These are phyloP conservation scores for Penicillium ucsense DNA, from an alignment of 495 filamentous ascomycete species.

Conservation along the genomic window DNA sequence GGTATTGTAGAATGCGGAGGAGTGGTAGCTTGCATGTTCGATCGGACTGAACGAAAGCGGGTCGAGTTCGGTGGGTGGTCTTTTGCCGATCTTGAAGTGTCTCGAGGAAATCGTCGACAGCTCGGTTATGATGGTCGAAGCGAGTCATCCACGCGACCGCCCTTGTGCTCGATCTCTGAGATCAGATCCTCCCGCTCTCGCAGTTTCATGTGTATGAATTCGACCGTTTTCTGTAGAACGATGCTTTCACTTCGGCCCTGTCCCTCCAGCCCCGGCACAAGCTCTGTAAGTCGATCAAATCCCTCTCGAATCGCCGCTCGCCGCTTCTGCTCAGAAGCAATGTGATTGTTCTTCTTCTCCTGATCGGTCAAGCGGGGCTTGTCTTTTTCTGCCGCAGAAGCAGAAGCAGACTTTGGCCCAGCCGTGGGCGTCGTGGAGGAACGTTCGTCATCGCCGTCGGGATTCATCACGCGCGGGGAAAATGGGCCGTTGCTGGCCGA, in stretches of 20 bases:
- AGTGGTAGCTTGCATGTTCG: too few species aligned
- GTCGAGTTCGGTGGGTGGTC: too few species aligned
- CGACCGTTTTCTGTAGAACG: conserved; percentile 67
- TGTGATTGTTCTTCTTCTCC: conserved; percentile 88
- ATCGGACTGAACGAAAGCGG: too few species aligned
- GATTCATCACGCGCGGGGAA: conserved; percentile 17
- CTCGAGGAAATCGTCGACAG: neutral
- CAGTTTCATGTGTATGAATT: conserved; percentile 59
- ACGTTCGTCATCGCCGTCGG: conserved; percentile 27
- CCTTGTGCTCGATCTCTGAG: conserved; percentile 48
- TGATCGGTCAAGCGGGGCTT: conserved; percentile 73
- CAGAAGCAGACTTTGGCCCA: conserved; percentile 41
- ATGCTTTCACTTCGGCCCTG: conserved; percentile 78
- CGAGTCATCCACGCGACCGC: conserved; percentile 45
- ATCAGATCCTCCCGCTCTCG: conserved; percentile 53
- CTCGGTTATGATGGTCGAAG: conserved; percentile 23
- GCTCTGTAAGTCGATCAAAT: conserved; percentile 74
- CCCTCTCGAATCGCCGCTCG: conserved; percentile 75
- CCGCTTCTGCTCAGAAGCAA: conserved; percentile 82
- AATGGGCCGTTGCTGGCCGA: neutral
- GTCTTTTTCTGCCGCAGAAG: conserved; percentile 45
- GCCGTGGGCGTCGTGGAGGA: conserved; percentile 48
- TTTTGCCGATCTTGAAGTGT: too few species aligned
- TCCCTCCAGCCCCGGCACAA: conserved; percentile 76
- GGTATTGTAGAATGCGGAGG: too few species aligned